Evolutionary conservation across 73 alveolate species (phyloP).

Genomic region (Blepharisma japonicum): DNA sequence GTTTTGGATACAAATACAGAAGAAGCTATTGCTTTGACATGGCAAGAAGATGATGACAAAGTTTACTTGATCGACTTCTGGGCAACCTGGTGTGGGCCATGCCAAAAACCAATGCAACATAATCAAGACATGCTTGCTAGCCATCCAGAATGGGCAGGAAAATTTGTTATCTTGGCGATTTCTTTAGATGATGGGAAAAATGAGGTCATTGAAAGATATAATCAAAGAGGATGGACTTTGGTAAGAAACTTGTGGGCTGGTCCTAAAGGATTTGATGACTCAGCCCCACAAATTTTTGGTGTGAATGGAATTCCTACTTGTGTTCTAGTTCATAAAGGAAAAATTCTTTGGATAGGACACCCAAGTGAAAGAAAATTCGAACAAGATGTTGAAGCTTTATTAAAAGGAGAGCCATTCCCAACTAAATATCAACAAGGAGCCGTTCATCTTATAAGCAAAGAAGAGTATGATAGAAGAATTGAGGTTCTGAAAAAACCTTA

Average conservation of each 20-base stretch:
- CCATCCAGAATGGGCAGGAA: conserved; percentile 48
- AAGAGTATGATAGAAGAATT: too few species aligned
- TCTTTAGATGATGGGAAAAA: conserved; percentile 36
- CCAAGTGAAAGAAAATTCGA: conserved; percentile 46
- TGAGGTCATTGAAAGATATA: conserved; percentile 35
- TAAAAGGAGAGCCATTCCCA: conserved; percentile 17
- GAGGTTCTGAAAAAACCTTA: too few species aligned
- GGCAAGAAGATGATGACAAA: conserved; percentile 32
- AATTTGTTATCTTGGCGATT: conserved; percentile 41
- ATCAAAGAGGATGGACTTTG: conserved; percentile 45
- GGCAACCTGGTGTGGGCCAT: conserved; percentile 72
- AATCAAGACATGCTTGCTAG: conserved; percentile 52
- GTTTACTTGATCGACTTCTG: conserved; percentile 57
- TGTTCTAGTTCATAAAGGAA: conserved; percentile 45
- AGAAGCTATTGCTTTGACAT: conserved; percentile 23
- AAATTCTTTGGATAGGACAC: conserved; percentile 45
- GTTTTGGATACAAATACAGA: conserved; percentile 28
- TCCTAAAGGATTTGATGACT: conserved; percentile 1
- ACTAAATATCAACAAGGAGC: background rate
- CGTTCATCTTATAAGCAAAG: too few species aligned
- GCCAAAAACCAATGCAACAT: conserved; percentile 63
- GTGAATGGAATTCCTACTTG: conserved; percentile 57
- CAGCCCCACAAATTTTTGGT: conserved; percentile 21
- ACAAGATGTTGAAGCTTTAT: conserved; percentile 27
- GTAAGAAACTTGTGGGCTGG: conserved; percentile 45